Base-by-base conservation (phyloP, 192 early-diverging fungal genomes). In the Coemansia sp. region DNA sequence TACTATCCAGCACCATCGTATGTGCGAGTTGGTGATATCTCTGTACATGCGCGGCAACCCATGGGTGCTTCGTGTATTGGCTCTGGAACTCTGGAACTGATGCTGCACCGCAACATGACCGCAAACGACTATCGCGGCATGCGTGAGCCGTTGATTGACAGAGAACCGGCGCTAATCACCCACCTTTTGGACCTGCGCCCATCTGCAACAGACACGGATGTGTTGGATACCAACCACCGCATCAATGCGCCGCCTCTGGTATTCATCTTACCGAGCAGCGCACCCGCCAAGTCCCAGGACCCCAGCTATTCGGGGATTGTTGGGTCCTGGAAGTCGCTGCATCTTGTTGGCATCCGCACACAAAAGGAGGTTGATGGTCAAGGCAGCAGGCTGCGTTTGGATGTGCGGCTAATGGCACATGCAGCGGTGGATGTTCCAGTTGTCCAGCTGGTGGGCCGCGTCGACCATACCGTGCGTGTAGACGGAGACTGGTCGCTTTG, bases 101-200 rank as follows among this genome's bases (percentile, higher is more conserved):
- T 64, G 44, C 16, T 72, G 49, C 68, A 60, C 32, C 61, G 68
- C 35, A 52, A 50, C 49, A 47, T 72, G 61, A 36, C 56, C 9
- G 68, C 48, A 19, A 72, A 72, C 49, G 68, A 72, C 32, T 72
- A 45, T 46, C 68, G 68, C 27, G 68, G 68, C 1, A 47, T 72
- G 35, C 7, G 9, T 5, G 19, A 18, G 6, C 68, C 68, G 6
- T 19, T 72, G 32, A 23, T 21, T 1, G 68, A 72, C 53, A 1
- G 5, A 14, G 29, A 19, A 0, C 38, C 54, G 2, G 68, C 50
- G 6, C 14, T 35, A 0, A 45, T 44, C 7, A 47, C 62, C 36
- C 62, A 60, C 12, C 50, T 61, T 30, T 13, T 72, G 0, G 68
- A 72, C 20, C 22, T 60, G 12, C 31, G 38, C 10, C 38, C 16